Conservation (phyloP, 495 filamentous ascomycete genomes). For the Hyaloscypha finlandica region DNA sequence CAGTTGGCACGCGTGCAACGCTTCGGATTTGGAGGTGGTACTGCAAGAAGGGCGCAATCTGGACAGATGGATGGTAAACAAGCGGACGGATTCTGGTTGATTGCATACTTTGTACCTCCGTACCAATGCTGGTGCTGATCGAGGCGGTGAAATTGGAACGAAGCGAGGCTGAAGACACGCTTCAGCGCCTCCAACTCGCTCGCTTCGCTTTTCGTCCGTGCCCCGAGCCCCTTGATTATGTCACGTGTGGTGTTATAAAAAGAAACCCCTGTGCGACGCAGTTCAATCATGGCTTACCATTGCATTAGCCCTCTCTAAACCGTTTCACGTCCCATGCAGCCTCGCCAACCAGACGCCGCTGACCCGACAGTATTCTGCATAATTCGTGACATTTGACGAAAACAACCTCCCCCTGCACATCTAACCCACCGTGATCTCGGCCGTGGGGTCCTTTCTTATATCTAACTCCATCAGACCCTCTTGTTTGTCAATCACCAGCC, state of each 20-base stretch:
- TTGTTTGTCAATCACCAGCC: constrained; percentile 68
- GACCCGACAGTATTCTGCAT: constrained; percentile 2
- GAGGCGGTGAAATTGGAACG: not conserved
- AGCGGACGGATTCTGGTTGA: not conserved
- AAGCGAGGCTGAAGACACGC: constrained; percentile 4
- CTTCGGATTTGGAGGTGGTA: not conserved
- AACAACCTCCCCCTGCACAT: not conserved
- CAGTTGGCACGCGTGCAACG: not conserved
- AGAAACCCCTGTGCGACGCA: not conserved
- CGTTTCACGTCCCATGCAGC: constrained; percentile 18
- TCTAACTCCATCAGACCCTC: constrained; percentile 56
- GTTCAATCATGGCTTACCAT: constrained; percentile 4
- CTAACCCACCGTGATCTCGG: constrained; percentile 48
- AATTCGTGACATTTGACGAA: not conserved
- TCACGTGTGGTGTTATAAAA: not conserved
- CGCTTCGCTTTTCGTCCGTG: not conserved
- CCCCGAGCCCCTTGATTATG: not conserved
- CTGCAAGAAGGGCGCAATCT: no score
- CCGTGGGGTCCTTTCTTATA: constrained; percentile 57
- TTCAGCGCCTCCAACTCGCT: not conserved
- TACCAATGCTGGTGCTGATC: no score
- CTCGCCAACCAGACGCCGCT: constrained; percentile 7
- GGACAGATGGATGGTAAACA: no score
- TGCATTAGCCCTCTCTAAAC: constrained; percentile 8
- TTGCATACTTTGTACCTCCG: not conserved